Conservation (phyloP, 163 green algal species). For the Volvox carteri region DNA sequence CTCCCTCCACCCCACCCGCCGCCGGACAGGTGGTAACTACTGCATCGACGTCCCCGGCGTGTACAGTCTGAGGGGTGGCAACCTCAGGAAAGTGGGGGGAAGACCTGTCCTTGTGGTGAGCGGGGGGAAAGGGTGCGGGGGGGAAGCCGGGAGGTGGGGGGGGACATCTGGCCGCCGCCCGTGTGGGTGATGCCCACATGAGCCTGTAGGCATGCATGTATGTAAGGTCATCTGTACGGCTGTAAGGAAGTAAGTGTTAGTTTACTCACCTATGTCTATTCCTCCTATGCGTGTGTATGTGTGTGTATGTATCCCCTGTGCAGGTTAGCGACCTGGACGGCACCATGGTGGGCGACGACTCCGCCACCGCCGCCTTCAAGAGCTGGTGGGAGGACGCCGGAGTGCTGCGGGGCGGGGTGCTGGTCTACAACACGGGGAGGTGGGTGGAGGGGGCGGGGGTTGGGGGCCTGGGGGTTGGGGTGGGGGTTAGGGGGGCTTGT, state of each 20-base stretch:
- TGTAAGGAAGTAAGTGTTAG: too few species aligned
- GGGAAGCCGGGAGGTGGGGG: too few species aligned
- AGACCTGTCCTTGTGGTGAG: conserved; percentile 73
- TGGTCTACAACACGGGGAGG: conserved; percentile 83
- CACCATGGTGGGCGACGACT: conserved; percentile 79
- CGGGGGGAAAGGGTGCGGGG: neutral
- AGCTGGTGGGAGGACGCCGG: conserved; percentile 73
- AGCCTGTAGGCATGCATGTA: too few species aligned
- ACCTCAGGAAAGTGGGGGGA: conserved; percentile 48
- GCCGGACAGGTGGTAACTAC: conserved; percentile 86
- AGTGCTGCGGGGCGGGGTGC: conserved; percentile 64
- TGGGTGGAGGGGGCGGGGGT: conserved; percentile 29
- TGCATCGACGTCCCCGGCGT: conserved; percentile 60
- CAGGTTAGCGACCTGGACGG: conserved; percentile 78
- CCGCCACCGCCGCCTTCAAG: conserved; percentile 69
- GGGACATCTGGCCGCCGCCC: too few species aligned
- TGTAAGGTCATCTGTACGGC: too few species aligned
- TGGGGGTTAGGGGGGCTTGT: too few species aligned
- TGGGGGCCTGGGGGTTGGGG: too few species aligned
- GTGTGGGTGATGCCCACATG: too few species aligned
- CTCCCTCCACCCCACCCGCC: too few species aligned
- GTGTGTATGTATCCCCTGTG: neutral
- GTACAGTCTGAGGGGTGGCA: conserved; percentile 72
- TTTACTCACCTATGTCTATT: too few species aligned
- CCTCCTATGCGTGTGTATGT: neutral